Conservation (phyloP, 2,329 filamentous ascomycete species). For the Alternaria alternata region DNA sequence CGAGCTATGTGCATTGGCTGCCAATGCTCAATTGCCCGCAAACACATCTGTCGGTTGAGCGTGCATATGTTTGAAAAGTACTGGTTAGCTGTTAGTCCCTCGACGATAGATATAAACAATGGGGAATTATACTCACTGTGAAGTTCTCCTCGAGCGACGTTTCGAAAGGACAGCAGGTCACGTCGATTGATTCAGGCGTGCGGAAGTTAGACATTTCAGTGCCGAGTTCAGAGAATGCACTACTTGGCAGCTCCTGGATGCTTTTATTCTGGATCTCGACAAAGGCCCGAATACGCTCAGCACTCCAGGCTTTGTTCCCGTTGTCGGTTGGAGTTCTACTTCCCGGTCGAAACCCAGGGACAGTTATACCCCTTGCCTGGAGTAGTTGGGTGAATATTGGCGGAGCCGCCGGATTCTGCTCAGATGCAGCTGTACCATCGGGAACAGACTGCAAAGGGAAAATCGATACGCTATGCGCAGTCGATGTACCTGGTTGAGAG, state of each 20-base stretch:
- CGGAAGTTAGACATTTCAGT: slow-evolving; percentile 11
- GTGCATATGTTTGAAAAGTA: slow-evolving; percentile 9
- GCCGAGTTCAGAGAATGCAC: not conserved
- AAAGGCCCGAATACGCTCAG: slow-evolving; percentile 8
- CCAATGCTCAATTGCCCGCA: slow-evolving; percentile 5
- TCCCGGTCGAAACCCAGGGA: not conserved
- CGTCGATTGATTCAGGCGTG: slow-evolving; percentile 12
- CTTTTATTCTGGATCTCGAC: slow-evolving; percentile 4
- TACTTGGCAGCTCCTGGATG: not conserved
- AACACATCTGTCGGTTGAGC: slow-evolving; percentile 9
- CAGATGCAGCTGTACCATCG: slow-evolving; percentile 1
- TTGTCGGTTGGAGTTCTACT: not conserved
- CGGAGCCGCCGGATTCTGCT: not conserved
- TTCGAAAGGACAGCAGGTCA: slow-evolving; percentile 9
- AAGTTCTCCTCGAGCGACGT: slow-evolving; percentile 15
- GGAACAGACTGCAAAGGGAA: slow-evolving; percentile 1
- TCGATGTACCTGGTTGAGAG: not conserved
- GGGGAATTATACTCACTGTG: not conserved
- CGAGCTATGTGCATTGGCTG: not conserved
- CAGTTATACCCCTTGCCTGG: not conserved
- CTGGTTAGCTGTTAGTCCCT: not conserved
- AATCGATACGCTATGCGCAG: not conserved
- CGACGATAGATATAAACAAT: not conserved
- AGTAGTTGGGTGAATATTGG: not conserved
- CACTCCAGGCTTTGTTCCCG: slow-evolving; percentile 5